These are phyloP conservation scores for Endotrypanum monterogeii DNA, from an alignment of 208 protist species.

Conservation along the genomic window DNA sequence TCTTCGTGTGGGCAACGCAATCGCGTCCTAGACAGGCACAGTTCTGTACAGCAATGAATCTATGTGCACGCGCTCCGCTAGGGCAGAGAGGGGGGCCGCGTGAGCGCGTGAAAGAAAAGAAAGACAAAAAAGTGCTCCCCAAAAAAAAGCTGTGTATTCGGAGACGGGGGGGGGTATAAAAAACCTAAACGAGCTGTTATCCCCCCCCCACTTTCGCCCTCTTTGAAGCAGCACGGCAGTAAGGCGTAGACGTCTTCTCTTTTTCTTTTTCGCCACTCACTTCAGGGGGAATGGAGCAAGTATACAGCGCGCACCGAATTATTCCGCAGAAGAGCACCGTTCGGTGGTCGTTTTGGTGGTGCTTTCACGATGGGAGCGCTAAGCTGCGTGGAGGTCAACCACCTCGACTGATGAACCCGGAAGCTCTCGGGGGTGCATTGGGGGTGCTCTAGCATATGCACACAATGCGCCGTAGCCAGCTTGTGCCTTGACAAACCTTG, in stretches of 20 bases:
- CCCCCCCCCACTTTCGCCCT: too few species aligned
- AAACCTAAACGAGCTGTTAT: not conserved
- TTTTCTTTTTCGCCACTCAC: not conserved
- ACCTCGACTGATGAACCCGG: slow-evolving; percentile 37
- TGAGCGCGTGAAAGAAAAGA: not conserved
- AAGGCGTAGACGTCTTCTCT: too few species aligned
- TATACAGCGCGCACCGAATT: slow-evolving; percentile 26
- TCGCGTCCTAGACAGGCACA: not conserved
- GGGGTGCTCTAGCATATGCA: slow-evolving; percentile 50
- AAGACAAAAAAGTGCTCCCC: not conserved
- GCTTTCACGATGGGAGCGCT: slow-evolving; percentile 30
- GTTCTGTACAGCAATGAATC: not conserved
- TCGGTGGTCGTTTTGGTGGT: slow-evolving; percentile 10
- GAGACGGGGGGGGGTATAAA: too few species aligned
- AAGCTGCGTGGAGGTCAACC: slow-evolving; percentile 59
- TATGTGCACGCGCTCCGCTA: not conserved
- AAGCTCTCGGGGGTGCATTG: slow-evolving; percentile 53
- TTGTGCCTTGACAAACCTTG: slow-evolving; percentile 41
- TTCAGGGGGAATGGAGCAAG: slow-evolving; percentile 17
- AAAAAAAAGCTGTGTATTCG: not conserved
- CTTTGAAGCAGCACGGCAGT: not conserved
- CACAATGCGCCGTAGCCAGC: slow-evolving; percentile 40
- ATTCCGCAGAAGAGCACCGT: slow-evolving; percentile 20
- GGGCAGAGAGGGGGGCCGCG: not conserved
- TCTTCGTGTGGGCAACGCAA: not conserved